phyloP scores from a whole-genome alignment of 75 land plant genomes.

The Ceratopteris richardii region DNA sequence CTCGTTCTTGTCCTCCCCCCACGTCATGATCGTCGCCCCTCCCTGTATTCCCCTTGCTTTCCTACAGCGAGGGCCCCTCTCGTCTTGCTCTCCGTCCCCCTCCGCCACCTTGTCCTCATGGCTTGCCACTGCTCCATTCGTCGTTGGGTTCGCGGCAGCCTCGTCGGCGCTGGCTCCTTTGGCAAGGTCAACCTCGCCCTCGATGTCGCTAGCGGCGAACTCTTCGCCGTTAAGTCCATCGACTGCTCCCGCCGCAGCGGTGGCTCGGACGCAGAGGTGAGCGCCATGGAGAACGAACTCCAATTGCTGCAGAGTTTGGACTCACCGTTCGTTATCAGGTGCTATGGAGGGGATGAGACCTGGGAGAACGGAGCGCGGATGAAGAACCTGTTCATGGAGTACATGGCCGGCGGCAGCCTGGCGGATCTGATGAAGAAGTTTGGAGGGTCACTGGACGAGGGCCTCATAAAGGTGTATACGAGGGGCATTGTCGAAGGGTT shows the following conservation, averaged over 20 bases:
- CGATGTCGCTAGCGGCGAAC: slow-evolving; percentile 14
- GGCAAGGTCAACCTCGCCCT: slow-evolving; percentile 51
- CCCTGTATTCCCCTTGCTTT: background rate
- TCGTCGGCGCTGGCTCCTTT: slow-evolving; percentile 58
- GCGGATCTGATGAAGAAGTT: slow-evolving; percentile 27
- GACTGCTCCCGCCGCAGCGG: slow-evolving; percentile 6
- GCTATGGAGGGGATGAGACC: slow-evolving; percentile 29
- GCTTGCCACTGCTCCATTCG: background rate
- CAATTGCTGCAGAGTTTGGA: slow-evolving; percentile 11
- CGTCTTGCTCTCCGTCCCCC: background rate
- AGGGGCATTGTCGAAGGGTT: slow-evolving; percentile 30
- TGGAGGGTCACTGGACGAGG: slow-evolving; percentile 30
- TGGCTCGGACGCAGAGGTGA: background rate
- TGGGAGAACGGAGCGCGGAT: slow-evolving; percentile 10
- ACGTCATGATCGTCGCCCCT: background rate
- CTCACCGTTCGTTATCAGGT: slow-evolving; percentile 27
- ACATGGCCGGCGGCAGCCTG: slow-evolving; percentile 48
- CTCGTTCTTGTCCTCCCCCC: background rate
- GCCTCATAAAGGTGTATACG: slow-evolving; percentile 19
- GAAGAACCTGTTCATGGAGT: slow-evolving; percentile 44
- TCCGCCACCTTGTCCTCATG: background rate
- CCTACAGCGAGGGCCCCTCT: background rate
- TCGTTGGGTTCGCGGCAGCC: slow-evolving; percentile 41
- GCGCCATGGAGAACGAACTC: slow-evolving; percentile 22
- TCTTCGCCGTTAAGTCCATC: slow-evolving; percentile 70